Conservation (phyloP, 345 rosid genomes). For the Melaleuca alternifolia region DNA sequence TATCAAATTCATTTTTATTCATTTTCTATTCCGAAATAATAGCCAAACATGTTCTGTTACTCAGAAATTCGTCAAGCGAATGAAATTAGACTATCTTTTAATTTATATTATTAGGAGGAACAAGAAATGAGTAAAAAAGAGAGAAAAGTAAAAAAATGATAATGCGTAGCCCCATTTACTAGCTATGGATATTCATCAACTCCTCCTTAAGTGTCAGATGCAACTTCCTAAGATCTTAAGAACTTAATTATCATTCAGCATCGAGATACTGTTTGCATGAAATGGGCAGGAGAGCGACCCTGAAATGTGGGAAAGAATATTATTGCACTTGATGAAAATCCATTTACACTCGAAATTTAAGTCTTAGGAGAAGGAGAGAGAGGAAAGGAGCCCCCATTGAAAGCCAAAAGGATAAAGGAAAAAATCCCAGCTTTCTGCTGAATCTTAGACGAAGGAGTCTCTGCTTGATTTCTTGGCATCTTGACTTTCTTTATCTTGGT, state of each 20-base stretch:
- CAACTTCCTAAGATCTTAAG: background rate
- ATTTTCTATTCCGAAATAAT: too few species aligned
- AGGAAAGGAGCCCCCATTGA: background rate
- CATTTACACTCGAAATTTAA: background rate
- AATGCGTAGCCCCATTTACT: background rate
- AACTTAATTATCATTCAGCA: fast-evolving
- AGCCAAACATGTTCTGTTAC: too few species aligned
- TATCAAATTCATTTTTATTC: too few species aligned
- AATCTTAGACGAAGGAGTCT: constrained; percentile 50
- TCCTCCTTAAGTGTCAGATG: background rate
- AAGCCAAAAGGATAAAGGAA: background rate
- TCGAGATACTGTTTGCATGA: background rate
- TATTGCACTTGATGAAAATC: background rate
- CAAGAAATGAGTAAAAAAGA: too few species aligned
- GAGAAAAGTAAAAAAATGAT: too few species aligned
- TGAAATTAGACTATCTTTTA: too few species aligned
- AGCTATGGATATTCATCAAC: background rate
- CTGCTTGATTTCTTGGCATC: constrained; percentile 61
- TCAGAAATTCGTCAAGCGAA: too few species aligned
- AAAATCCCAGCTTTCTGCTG: background rate
- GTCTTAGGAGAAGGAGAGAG: background rate
- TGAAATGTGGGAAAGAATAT: background rate
- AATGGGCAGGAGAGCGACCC: background rate
- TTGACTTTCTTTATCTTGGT: constrained; percentile 58
- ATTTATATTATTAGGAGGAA: too few species aligned